Base-by-base conservation (phyloP, 108 stramenopile species). In the Fragilariopsis cylindrus region DNA sequence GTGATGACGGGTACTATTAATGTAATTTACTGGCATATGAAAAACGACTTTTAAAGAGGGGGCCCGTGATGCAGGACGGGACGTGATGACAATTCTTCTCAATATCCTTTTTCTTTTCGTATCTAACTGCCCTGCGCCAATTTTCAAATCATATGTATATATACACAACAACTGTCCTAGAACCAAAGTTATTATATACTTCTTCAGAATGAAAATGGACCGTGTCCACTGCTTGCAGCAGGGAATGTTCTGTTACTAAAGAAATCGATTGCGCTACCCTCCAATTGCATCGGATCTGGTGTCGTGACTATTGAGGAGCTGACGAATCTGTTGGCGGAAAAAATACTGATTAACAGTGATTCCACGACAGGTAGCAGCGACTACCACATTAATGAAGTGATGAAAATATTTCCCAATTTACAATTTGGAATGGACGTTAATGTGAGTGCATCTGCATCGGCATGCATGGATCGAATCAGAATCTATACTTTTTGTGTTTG, bases 371-470 rank as follows among this genome's bases (percentile, higher is more conserved):
- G 15, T 0, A 8, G 62, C 47, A 54, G 47, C 57, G 77, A 76
- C 45, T 71, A 88, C 69, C 76, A 83, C 50, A 75, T 98, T 54
- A 71, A 96, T 55, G 92, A 93, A 74, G 82, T 96, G 12, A 68
- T 99, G 41, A 57, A 80, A 44, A 73, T 96, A 3, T 88, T 99
- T 49, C 98, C 99, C 7, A 71, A 71, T 8, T 83, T 99, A 4
- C 92, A 92, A 50, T 86, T 86, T 70, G 99, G 99, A 9, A 96
- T 99, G 85, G 99, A 99, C 65, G 97, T 99, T 54, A 99, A 99
- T 81, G 62, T 63, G 42, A 63, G 62, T 63, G 40, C 3, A 30
- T 12, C 19, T 5, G 4, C 30, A 30, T 30, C 30, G 30, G 30
- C 30, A 30, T 30, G 30, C 30, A 30, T 30, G 30, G 0, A 30